Evolutionary conservation across 2,329 filamentous ascomycete genomes (phyloP).

Genomic region (Graphilbum fragrans): DNA sequence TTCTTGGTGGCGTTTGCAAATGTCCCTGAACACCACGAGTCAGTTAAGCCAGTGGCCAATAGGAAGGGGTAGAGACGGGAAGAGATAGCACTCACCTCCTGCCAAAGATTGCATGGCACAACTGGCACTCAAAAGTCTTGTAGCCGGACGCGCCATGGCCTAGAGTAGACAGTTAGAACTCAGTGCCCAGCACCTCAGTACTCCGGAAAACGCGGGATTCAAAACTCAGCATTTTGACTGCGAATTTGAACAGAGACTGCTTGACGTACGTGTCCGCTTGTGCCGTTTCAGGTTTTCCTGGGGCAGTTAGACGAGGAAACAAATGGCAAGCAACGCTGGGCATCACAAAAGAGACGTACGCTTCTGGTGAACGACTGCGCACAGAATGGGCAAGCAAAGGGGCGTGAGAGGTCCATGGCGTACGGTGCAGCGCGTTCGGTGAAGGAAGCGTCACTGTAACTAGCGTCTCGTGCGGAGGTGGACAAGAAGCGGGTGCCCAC

Average conservation of each 20-base stretch:
- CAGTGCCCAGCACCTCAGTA: too few species aligned
- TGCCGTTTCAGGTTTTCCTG: conserved; percentile 5
- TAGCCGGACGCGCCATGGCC: conserved; percentile 2
- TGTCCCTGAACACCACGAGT: conserved; percentile 1
- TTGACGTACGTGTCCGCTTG: conserved; percentile 3
- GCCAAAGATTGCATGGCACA: conserved; percentile 3
- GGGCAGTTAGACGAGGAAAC: neutral
- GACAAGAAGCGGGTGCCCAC: too few species aligned
- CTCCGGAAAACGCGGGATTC: neutral
- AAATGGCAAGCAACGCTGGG: neutral
- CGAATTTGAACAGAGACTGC: too few species aligned
- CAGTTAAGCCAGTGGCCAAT: neutral
- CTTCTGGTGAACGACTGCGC: conserved; percentile 3
- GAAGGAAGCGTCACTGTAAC: too few species aligned
- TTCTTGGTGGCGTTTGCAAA: conserved; percentile 3
- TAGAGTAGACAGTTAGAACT: neutral
- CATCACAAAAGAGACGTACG: neutral
- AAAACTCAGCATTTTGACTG: too few species aligned
- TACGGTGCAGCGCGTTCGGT: neutral
- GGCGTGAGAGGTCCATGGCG: neutral
- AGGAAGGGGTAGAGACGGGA: neutral
- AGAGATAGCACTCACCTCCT: neutral
- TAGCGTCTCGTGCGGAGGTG: too few species aligned
- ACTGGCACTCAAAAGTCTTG: conserved; percentile 1
- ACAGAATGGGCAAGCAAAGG: conserved; percentile 3